These are phyloP conservation scores for Pleodorina starrii DNA, from an alignment of 139 green algal genomes.

Conservation along the genomic window DNA sequence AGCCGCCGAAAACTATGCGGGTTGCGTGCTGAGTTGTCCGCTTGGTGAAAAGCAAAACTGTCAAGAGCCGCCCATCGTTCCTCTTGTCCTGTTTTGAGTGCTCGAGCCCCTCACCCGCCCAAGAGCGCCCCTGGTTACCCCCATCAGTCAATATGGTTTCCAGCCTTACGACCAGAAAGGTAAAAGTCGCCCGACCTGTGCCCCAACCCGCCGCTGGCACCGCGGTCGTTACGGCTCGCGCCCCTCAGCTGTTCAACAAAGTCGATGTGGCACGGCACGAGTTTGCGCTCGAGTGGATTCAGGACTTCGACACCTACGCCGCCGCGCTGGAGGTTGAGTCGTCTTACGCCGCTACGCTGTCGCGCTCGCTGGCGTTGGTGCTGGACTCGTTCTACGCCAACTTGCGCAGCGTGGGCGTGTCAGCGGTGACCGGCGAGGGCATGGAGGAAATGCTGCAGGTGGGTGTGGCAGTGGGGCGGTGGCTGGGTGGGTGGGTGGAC, in stretches of 20 bases:
- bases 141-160: too few relatives aligned
- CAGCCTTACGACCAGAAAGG: too few relatives aligned
- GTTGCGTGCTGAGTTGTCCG: too few relatives aligned
- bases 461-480: background rate
- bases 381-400: constrained; percentile 96
- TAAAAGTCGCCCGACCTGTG: too few relatives aligned
- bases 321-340: constrained; percentile 78
- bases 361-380: constrained; percentile 75
- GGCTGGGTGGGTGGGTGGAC: background rate
- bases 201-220: too few relatives aligned
- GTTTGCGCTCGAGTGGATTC: constrained; percentile 95
- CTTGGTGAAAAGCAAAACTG: too few relatives aligned
- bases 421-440: constrained; percentile 90
- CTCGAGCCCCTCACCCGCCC: too few relatives aligned
- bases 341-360: constrained; percentile 85
- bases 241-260: constrained; percentile 94
- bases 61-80: too few relatives aligned
- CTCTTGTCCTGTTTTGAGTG: too few relatives aligned
- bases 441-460: constrained; percentile 91
- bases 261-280: constrained; percentile 88
- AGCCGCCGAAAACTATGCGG: too few relatives aligned
- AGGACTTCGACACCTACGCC: constrained; percentile 91
- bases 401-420: constrained; percentile 89
- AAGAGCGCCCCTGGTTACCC: too few relatives aligned
- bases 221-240: too few relatives aligned